Evolutionary conservation across 768 basidiomycete species (phyloP), one percentile per base, ranked within the genome.

Genomic region (Trametes cingulata): DNA sequence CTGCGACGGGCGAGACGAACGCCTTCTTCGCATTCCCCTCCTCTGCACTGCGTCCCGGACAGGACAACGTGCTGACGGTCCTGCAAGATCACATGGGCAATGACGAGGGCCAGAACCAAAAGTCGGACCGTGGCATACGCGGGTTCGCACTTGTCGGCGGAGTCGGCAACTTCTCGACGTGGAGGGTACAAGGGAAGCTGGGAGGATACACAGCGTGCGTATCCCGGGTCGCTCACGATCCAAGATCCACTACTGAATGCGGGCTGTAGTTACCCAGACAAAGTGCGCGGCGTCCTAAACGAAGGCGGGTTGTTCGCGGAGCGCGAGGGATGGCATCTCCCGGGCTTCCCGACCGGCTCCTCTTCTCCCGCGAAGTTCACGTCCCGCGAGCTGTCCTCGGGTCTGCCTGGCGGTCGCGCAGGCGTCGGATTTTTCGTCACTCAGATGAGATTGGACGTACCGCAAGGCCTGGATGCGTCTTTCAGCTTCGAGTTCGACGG

Each of bases 341-440:
- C 80, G 1, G 84, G 82, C 12, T 91, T 85, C 72, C 47, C 47
- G n/a, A 29, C 29, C 35, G 77, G 88, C n/a, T 12, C 15, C 0
- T 7, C 35, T 2, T 51, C 36, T 53, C 84, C 78, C 6, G 80
- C 83, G 0, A 72, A 72, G 2, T 93, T 91, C 90, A 67, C 69
- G 1, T 53, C 72, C 6, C 81, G 88, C 51, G 77, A 85, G 24
- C 76, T 90, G 9, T 74, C 81, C 3, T 64, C 76, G 20, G 88
- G 89, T 10, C 77, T 91, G 19, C 87, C 87, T 0, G 71, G 75
- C 40, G 75, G 75, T 4, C 60, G 72, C 19, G 83, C 91, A 2
- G 91, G 92, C 13, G 81, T 92, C 24, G 91, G 91, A 6, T 93
- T 93, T 75, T 93, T 92, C 68, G 80, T 88, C 17, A 86, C 90